phyloP scores from a whole-genome alignment of 2,329 filamentous ascomycete species.

The Nemania sp. region DNA sequence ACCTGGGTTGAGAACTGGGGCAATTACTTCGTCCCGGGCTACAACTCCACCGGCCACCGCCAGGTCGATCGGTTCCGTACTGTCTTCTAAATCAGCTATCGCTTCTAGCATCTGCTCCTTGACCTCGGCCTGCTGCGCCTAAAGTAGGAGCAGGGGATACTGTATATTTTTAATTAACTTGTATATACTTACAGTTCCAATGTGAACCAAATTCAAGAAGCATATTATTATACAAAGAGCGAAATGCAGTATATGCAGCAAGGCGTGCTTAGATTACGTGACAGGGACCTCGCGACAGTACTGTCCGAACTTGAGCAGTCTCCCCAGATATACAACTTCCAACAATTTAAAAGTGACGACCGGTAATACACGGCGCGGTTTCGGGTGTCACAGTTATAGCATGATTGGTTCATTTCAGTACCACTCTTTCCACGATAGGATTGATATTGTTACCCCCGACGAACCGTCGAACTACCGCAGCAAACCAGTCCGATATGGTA shows the following conservation, averaged over 20 bases:
- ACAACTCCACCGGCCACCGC: conserved; percentile 23
- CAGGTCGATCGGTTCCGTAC: conserved; percentile 22
- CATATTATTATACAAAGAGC: background rate
- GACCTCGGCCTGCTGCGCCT: background rate
- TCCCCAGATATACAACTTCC: too few species aligned
- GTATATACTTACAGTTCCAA: conserved; percentile 1
- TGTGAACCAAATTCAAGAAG: background rate
- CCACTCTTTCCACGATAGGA: background rate
- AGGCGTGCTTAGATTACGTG: background rate
- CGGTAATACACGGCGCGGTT: too few species aligned
- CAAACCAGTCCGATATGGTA: background rate
- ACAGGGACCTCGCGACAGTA: too few species aligned
- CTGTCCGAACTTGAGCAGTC: too few species aligned
- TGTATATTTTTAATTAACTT: background rate
- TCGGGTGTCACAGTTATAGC: background rate
- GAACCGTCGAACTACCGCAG: background rate
- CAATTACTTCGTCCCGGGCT: conserved; percentile 21
- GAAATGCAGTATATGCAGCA: background rate
- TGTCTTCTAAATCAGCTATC: conserved; percentile 9
- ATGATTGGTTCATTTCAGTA: background rate
- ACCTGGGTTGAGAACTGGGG: conserved; percentile 25
- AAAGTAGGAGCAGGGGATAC: background rate
- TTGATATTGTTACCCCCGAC: background rate
- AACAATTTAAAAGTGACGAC: too few species aligned
- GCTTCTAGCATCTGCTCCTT: background rate